Conservation (phyloP, 2,329 filamentous ascomycete species). For the Penicillium paneum region DNA sequence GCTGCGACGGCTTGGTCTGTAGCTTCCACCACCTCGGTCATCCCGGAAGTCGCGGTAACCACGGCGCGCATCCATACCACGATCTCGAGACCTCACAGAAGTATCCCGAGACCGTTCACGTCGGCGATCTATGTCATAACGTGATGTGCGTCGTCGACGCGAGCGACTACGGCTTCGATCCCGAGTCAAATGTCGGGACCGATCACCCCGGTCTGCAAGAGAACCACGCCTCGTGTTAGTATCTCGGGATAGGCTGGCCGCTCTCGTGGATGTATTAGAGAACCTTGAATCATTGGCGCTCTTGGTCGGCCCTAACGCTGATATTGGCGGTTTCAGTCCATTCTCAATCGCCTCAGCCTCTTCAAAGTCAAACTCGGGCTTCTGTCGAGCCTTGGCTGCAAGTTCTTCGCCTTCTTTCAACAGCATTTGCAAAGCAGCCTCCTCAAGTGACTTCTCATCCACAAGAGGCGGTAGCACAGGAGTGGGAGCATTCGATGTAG, state of each 20-base stretch:
- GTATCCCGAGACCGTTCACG: conserved; percentile 29
- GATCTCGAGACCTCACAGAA: conserved; percentile 32
- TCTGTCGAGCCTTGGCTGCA: conserved; percentile 50
- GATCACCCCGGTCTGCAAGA: conserved; percentile 25
- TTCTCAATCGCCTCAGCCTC: conserved; percentile 44
- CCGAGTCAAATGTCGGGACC: conserved; percentile 22
- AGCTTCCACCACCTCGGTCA: conserved; percentile 31
- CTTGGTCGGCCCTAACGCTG: conserved; percentile 23
- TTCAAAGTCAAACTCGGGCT: conserved; percentile 52
- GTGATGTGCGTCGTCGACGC: conserved; percentile 25
- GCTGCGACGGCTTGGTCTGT: conserved; percentile 34
- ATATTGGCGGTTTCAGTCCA: conserved; percentile 31
- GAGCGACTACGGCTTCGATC: conserved; percentile 34
- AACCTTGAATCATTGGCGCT: conserved; percentile 27
- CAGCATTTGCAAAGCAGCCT: conserved; percentile 53
- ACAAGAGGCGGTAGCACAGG: conserved; percentile 36
- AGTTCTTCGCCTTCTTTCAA: conserved; percentile 55
- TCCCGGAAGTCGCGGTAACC: conserved; percentile 31
- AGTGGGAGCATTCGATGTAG: conserved; percentile 34
- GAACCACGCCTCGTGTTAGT: conserved; percentile 30
- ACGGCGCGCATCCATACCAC: conserved; percentile 34
- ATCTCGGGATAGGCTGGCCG: conserved; percentile 30
- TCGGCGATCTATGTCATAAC: conserved; percentile 31
- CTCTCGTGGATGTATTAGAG: conserved; percentile 28
- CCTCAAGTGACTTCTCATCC: conserved; percentile 55